Conservation (phyloP, 805 yeast species). For the Kazachstania viticola region DNA sequence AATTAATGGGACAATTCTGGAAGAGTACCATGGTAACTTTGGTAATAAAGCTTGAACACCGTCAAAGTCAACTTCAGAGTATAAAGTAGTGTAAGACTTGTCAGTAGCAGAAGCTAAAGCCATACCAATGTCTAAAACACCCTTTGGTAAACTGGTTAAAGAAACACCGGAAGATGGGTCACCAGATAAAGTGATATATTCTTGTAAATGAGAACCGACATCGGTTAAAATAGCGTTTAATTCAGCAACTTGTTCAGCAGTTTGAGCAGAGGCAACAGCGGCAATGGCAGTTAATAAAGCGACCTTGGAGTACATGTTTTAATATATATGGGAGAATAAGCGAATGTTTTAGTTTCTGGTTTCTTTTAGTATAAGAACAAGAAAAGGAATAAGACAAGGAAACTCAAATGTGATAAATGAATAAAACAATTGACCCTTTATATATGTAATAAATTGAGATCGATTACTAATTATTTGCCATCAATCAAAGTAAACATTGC, state of each 20-base stretch:
- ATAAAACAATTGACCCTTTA: not conserved
- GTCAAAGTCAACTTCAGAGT: slow-evolving; percentile 18
- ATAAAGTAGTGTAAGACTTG: slow-evolving; percentile 26
- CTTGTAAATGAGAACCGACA: slow-evolving; percentile 9
- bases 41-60: slow-evolving; percentile 20
- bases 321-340: slow-evolving; percentile 1
- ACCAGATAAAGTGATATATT: slow-evolving; percentile 9
- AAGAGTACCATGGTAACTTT: slow-evolving; percentile 27
- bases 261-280: slow-evolving; percentile 10
- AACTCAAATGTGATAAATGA: too few relatives aligned
- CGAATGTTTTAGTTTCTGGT: slow-evolving; percentile 6
- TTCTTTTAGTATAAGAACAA: not conserved
- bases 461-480: too few relatives aligned
- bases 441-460: too few relatives aligned
- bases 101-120: slow-evolving; percentile 21
- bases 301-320: slow-evolving; percentile 9
- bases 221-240: slow-evolving; percentile 13
- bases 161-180: slow-evolving; percentile 9
- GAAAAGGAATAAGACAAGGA: not conserved
- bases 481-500: too few relatives aligned
- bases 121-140: slow-evolving; percentile 14
- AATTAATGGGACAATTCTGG: slow-evolving; percentile 15
- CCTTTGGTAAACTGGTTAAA: slow-evolving; percentile 11
- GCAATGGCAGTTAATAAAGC: slow-evolving; percentile 12
- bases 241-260: slow-evolving; percentile 14